These are phyloP conservation scores for Amanita pseudoporphyria DNA, from an alignment of 768 basidiomycete species.

Conservation along the genomic window DNA sequence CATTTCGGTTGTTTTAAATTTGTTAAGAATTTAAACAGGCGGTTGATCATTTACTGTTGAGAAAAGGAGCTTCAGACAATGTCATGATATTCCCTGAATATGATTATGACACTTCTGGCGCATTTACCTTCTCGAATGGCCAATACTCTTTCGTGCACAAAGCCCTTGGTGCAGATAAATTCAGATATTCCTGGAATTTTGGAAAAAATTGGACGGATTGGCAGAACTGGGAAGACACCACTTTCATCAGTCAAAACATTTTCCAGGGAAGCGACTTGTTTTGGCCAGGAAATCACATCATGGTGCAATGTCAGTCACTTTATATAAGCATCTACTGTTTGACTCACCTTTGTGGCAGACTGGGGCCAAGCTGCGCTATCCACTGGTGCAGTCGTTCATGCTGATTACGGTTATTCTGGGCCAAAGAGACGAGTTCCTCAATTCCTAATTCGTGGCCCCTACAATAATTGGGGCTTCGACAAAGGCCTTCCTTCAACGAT, in stretches of 20 bases:
- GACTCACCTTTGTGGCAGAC: slow-evolving; percentile 33
- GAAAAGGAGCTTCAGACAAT: slow-evolving; percentile 70
- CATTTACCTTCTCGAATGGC: slow-evolving; percentile 48
- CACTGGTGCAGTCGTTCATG: slow-evolving; percentile 61
- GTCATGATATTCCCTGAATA: slow-evolving; percentile 80
- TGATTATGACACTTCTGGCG: slow-evolving; percentile 57
- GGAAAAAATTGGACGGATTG: slow-evolving; percentile 79
- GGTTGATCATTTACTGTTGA: slow-evolving; percentile 69
- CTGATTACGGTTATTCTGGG: slow-evolving; percentile 53
- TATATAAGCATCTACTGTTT: neutral
- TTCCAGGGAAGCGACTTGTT: slow-evolving; percentile 46
- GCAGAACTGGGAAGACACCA: slow-evolving; percentile 68
- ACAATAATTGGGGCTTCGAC: slow-evolving; percentile 91
- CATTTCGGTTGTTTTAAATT: slow-evolving; percentile 16
- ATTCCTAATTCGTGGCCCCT: slow-evolving; percentile 78
- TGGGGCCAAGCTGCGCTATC: slow-evolving; percentile 66
- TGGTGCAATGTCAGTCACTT: slow-evolving; percentile 68
- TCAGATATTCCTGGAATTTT: slow-evolving; percentile 83
- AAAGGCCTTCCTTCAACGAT: slow-evolving; percentile 66
- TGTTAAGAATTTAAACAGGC: slow-evolving; percentile 26
- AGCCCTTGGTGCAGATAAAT: slow-evolving; percentile 79
- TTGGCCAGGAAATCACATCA: slow-evolving; percentile 80
- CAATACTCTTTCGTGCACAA: slow-evolving; percentile 73
- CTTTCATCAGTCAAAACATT: slow-evolving; percentile 47
- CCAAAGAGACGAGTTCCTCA: slow-evolving; percentile 74